phyloP scores from a whole-genome alignment of 441 rosid species.

The Mallotus japonicus region DNA sequence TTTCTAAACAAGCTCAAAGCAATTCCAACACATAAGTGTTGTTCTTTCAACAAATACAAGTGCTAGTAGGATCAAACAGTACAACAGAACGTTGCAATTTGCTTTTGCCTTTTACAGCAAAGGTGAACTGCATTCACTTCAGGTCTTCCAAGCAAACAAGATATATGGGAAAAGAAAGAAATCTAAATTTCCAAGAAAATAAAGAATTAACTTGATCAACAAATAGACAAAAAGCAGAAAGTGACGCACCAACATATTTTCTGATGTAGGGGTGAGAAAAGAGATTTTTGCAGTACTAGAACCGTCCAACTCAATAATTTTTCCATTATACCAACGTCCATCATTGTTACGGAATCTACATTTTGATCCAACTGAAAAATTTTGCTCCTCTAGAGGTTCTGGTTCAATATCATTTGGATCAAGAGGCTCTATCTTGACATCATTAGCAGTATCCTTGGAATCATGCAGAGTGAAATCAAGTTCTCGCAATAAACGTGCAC shows the following conservation, averaged over 20 bases:
- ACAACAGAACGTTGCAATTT: not conserved
- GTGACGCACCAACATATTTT: slow-evolving; percentile 69
- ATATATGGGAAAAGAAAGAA: not conserved
- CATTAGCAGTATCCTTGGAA: slow-evolving; percentile 28
- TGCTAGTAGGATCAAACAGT: not conserved
- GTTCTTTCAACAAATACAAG: not conserved
- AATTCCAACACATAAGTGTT: slow-evolving; percentile 4
- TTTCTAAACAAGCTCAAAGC: slow-evolving; percentile 3
- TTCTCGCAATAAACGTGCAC: slow-evolving; percentile 70
- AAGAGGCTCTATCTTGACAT: slow-evolving; percentile 49
- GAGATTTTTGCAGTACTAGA: slow-evolving; percentile 61
- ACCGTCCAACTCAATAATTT: slow-evolving; percentile 52
- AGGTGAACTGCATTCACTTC: not conserved
- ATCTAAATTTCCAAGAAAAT: not conserved
- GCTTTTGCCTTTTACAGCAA: slow-evolving; percentile 3
- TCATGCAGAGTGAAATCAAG: slow-evolving; percentile 45
- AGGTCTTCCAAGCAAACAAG: not conserved
- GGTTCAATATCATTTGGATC: slow-evolving; percentile 45
- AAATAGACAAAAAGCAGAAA: slow-evolving; percentile 13
- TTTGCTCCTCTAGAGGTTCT: slow-evolving; percentile 44
- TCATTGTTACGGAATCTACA: slow-evolving; percentile 65
- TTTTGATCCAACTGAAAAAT: slow-evolving; percentile 54
- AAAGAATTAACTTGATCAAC: not conserved
- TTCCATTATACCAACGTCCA: slow-evolving; percentile 97
- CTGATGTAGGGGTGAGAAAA: slow-evolving; percentile 83